Evolutionary conservation across 2,329 filamentous ascomycete species (phyloP).

Genomic region (Aspergillus amoenus): DNA sequence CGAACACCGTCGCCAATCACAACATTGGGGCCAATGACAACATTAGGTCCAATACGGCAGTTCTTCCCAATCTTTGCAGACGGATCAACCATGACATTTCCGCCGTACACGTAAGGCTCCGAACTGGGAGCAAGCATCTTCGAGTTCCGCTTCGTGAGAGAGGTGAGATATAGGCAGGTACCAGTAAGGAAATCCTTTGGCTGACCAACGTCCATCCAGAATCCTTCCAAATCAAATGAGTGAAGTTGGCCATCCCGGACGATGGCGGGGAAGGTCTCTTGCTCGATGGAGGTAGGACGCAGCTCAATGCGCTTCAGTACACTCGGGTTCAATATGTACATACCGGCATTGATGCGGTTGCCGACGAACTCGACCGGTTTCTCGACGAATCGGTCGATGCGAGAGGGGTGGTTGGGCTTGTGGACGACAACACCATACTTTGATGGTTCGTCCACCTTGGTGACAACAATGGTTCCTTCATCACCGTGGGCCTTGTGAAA

Average conservation of each 20-base stretch:
- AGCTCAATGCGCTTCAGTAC: constrained; percentile 91
- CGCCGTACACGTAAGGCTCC: constrained; percentile 82
- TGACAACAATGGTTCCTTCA: constrained; percentile 96
- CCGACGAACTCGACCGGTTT: constrained; percentile 98
- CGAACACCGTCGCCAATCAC: constrained; percentile 91
- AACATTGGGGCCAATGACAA: constrained; percentile 90
- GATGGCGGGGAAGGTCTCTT: constrained; percentile 97
- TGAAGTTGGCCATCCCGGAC: constrained; percentile 86
- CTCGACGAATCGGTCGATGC: constrained; percentile 98
- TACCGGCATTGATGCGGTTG: constrained; percentile 97
- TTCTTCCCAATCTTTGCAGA: constrained; percentile 96
- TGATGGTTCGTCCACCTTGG: constrained; percentile 97
- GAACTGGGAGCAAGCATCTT: constrained; percentile 74
- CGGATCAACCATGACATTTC: constrained; percentile 93
- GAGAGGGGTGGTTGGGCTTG: constrained; percentile 84
- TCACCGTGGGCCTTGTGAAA: constrained; percentile 94
- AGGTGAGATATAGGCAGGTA: constrained; percentile 94
- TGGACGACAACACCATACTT: constrained; percentile 99
- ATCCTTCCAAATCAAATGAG: constrained; percentile 94
- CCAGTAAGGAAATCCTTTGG: constrained; percentile 97
- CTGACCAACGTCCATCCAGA: constrained; percentile 99
- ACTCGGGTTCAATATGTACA: constrained; percentile 95
- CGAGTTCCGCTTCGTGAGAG: constrained; percentile 83
- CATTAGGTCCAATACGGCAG: constrained; percentile 96
- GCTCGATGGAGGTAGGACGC: constrained; percentile 94